Conservation (phyloP, 495 filamentous ascomycete species). For the Penicillium soppii region DNA sequence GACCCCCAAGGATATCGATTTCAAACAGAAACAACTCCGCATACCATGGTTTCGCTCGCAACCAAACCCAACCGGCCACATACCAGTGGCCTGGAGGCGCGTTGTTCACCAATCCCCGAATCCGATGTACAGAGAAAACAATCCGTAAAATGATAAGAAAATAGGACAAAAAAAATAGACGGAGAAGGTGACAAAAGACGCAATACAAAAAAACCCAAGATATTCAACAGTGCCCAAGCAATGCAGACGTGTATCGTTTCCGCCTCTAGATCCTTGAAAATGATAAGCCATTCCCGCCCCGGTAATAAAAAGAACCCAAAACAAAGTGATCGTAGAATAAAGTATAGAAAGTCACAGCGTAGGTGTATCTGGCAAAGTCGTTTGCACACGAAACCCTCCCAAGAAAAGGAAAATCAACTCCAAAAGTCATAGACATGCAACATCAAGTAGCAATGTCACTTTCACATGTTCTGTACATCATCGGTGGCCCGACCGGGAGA, state of each 20-base stretch:
- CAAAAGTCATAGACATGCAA: slow-evolving; percentile 32
- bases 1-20: slow-evolving; percentile 39
- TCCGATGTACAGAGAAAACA: slow-evolving; percentile 44
- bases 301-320: slow-evolving; percentile 29
- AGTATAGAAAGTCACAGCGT: slow-evolving; percentile 23
- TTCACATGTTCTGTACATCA: slow-evolving; percentile 47
- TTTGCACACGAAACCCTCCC: slow-evolving; percentile 21
- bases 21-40: slow-evolving; percentile 41
- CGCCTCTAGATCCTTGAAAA: slow-evolving; percentile 51
- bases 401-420: slow-evolving; percentile 40
- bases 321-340: slow-evolving; percentile 34
- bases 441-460: slow-evolving; percentile 41
- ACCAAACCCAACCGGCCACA: slow-evolving; percentile 33
- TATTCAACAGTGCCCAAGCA: slow-evolving; percentile 47
- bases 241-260: slow-evolving; percentile 58
- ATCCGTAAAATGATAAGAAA: slow-evolving; percentile 23
- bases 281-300: slow-evolving; percentile 42
- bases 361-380: slow-evolving; percentile 34
- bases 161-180: slow-evolving; percentile 26
- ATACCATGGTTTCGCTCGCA: slow-evolving; percentile 47
- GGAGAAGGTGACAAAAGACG: slow-evolving; percentile 26
- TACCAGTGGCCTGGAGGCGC: slow-evolving; percentile 33
- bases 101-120: slow-evolving; percentile 37
- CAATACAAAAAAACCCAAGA: slow-evolving; percentile 33
- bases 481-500: slow-evolving; percentile 33